Evolutionary conservation across 2,329 filamentous ascomycete genomes (phyloP), one percentile per base, ranked within the genome.

Genomic region (Sporothrix euskadiensis): DNA sequence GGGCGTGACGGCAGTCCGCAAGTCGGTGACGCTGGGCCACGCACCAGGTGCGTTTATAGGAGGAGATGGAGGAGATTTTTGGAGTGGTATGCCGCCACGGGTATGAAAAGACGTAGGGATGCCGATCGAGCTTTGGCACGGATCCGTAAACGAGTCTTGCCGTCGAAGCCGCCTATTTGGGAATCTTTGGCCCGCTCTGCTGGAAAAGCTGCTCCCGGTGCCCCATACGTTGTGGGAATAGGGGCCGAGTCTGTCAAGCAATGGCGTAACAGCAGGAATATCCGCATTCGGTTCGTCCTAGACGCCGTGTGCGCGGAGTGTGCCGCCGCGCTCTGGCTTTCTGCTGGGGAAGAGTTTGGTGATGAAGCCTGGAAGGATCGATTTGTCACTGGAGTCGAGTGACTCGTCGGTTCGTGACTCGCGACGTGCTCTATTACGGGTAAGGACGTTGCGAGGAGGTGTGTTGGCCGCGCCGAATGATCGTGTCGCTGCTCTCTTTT

Each of bases 251-350:
- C 12, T 39, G 57, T n/a, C 16, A 19, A 5, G 4, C 19, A 9
- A 3, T 1, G 52, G 7, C n/a, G 19, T 14, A 26, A 22, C 16
- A 22, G 26, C 22, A 16, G 44, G 22, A 16, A 35, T 22, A 47
- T 49, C 44, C 44, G 44, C 14, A 49, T 19, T 19, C 44, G 14
- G 44, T 12, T 49, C 39, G n/a, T 74, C 74, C 75, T 75, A 76
- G 19, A 75, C 66, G 10, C 76, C 74, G n/a, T 71, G 68, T 7
- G 69, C 72, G 54, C 85, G 84, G 57, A 80, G 72, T 0, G 86
- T 88, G 10, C 86, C 83, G 26, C 87, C 86, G 41, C 83, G 83
- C 75, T 88, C 87, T 0, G 84, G 81, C 7, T 83, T 84, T 73
- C 84, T 82, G 75, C 83, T 85, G 0, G 87, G 86, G 10, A 87